A percentile compares a stretch with the other conserved stretches of the same genome.
Evolutionary conservation across 768 basidiomycete genomes (phyloP).

Genomic region (Plicaturopsis crispa): DNA sequence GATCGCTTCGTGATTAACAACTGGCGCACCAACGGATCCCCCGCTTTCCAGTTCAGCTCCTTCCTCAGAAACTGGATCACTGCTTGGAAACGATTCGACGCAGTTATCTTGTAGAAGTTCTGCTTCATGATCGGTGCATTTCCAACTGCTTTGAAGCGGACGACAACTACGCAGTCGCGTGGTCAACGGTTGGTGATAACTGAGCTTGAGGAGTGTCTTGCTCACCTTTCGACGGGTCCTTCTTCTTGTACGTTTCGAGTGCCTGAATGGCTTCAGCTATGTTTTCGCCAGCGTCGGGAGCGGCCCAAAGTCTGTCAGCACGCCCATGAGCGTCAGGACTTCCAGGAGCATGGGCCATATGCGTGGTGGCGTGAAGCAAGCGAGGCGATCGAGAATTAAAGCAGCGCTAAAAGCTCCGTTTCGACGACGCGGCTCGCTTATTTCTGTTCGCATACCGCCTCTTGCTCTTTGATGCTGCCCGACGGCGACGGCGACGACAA

Average conservation of each 20-base stretch:
- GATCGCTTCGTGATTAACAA: too few species aligned
- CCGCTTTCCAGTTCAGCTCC: constrained; percentile 80
- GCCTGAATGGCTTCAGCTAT: constrained; percentile 54
- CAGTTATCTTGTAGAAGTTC: constrained; percentile 97
- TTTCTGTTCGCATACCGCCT: too few species aligned
- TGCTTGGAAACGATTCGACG: constrained; percentile 89
- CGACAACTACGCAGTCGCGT: constrained; percentile 56
- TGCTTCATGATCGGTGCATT: constrained; percentile 99
- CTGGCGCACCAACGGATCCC: constrained; percentile 70
- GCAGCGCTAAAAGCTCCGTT: background rate
- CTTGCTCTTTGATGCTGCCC: background rate
- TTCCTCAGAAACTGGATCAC: constrained; percentile 90
- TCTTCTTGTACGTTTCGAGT: constrained; percentile 81
- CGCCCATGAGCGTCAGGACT: constrained; percentile 27
- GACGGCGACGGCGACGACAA: background rate
- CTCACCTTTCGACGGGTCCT: constrained; percentile 72
- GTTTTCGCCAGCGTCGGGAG: constrained; percentile 22
- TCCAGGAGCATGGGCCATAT: constrained; percentile 21
- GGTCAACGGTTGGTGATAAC: too few species aligned
- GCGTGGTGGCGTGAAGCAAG: background rate
- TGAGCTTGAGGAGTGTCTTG: background rate
- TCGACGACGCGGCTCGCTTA: background rate
- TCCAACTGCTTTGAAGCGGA: constrained; percentile 95
- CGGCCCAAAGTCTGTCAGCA: constrained; percentile 21
- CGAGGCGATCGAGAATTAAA: background rate